A percentile compares a stretch with the other conserved stretches of the same genome.
Conservation (phyloP, 257 asterid species). For the Solanum verrucosum region DNA sequence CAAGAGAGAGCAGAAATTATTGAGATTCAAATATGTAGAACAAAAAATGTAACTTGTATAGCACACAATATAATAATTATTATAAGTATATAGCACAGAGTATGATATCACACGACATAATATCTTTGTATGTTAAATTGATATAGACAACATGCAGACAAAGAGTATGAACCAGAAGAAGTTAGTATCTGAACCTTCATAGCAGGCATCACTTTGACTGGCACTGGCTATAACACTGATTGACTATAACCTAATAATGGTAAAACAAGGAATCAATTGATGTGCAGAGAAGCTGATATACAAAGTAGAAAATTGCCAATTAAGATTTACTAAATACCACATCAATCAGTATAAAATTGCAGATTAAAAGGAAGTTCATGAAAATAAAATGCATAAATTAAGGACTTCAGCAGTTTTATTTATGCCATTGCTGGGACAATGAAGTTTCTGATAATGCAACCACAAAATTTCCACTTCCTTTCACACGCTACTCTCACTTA, state of each 20-base stretch:
- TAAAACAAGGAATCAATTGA: not conserved
- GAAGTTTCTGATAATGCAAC: not conserved
- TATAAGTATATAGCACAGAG: not conserved
- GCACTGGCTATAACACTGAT: not conserved
- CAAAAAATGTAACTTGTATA: not conserved
- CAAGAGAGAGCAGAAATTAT: not conserved
- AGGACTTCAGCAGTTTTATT: not conserved
- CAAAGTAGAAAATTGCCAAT: not conserved
- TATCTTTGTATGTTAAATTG: not conserved
- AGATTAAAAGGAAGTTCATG: not conserved
- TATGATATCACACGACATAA: not conserved
- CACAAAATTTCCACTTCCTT: not conserved
- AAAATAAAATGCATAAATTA: not conserved
- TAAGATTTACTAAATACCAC: not conserved
- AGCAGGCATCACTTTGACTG: not conserved
- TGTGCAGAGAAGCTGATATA: not conserved
- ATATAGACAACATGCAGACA: not conserved
- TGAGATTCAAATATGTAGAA: not conserved
- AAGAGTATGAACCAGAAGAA: not conserved
- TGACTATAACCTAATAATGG: not conserved
- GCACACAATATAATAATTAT: not conserved
- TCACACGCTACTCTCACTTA: not conserved
- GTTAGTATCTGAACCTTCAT: slow-evolving; percentile 1
- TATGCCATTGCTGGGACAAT: not conserved
- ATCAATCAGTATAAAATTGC: not conserved